phyloP scores from a whole-genome alignment of 768 basidiomycete species.

The Gloeostereum incarnatum region DNA sequence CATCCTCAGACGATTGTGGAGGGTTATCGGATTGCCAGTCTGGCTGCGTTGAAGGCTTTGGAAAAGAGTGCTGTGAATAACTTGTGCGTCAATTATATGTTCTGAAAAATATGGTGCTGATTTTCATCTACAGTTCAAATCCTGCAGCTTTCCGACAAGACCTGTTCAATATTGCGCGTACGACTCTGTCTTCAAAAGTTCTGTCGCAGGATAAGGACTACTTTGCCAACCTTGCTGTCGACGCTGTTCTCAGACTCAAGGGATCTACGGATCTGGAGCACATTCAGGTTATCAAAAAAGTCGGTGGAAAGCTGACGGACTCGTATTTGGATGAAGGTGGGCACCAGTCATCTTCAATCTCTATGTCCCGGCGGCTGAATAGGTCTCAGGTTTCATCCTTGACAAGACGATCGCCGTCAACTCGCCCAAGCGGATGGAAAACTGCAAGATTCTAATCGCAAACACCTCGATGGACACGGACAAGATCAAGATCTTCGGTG shows the following conservation, averaged over 20 bases:
- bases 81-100: constrained; percentile 42
- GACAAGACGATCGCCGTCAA: constrained; percentile 94
- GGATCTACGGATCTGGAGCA: constrained; percentile 96
- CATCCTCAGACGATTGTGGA: constrained; percentile 98
- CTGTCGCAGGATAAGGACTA: constrained; percentile 95
- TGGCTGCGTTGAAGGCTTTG: constrained; percentile 75
- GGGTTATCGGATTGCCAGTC: constrained; percentile 89
- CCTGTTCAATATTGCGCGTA: constrained; percentile 92
- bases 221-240: constrained; percentile 96
- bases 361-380: neutral
- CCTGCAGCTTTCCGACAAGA: constrained; percentile 73
- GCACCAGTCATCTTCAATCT: constrained; percentile 7
- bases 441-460: constrained; percentile 92
- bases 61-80: constrained; percentile 80
- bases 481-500: constrained; percentile 99
- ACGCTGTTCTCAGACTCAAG: constrained; percentile 90
- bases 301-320: constrained; percentile 97
- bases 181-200: constrained; percentile 94
- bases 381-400: constrained; percentile 78
- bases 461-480: constrained; percentile 99
- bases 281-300: constrained; percentile 99
- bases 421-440: constrained; percentile 91
- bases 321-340: constrained; percentile 95
- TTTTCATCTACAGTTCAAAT: constrained; percentile 44
- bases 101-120: constrained; percentile 2